Evolutionary conservation across 139 green algal genomes (phyloP), one percentile per base, ranked within the genome.

Genomic region (Coccomyxa sp.): DNA sequence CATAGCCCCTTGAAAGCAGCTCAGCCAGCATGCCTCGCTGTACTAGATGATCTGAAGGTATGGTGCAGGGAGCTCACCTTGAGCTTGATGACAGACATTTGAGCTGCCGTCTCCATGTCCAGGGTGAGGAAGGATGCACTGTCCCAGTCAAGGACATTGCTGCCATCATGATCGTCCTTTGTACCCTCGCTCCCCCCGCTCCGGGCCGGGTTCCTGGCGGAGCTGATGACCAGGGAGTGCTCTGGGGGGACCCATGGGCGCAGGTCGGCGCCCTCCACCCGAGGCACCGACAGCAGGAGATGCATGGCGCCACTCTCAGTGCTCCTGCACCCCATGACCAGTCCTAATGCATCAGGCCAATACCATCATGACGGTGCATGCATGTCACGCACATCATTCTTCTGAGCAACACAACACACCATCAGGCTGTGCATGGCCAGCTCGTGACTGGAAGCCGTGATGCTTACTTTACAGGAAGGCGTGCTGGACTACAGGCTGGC

Each of bases 171-270:
- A 18, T 8, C 70, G 9, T 44, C 70, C 35, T 40, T 34, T 18
- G 12, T 34, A 0, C 16, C 70, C 50, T n/a, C 72, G 10, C 35
- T 82, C 72, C 14, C 36, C 9, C 24, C 33, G 12, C 68, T 69
- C 37, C 36, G 31, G 14, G 68, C 40, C 83, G 68, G 40, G 24
- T 36, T 86, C 70, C 85, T 68, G 2, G 81, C 87, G 41, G 84
- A 91, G 35, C 83, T 90, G 58, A 96, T 91, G 74, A 92, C 90
- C 34, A 92, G 77, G 6, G 82, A 81, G 36, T 91, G 88, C 71
- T 93, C 89, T 1, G 75, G 80, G 14, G 86, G 85, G 8, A 93
- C 82, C 58, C 90, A 86, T 6, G 86, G 89, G 9, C 92, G 78
- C 70, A 91, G 80, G 83, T 97, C 93, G 6, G 82, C 71, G 22